phyloP scores from a whole-genome alignment of 208 protist genomes.

The Acanthamoeba castellanii region DNA sequence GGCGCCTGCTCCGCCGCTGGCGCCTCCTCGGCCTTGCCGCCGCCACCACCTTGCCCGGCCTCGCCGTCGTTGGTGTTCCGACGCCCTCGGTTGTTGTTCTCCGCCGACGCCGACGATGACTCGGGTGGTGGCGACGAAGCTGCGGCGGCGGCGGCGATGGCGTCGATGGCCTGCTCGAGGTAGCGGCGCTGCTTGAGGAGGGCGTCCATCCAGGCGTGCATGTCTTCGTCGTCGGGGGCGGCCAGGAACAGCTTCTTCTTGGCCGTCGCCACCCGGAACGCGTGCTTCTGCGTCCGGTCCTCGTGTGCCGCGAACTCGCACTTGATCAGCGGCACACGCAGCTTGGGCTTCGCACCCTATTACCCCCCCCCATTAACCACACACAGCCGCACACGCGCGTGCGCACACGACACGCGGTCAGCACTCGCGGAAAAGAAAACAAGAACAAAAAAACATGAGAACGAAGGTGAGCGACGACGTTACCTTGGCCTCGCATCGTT shows the following conservation, averaged over 20 bases:
- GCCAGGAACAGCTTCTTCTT: constrained; percentile 32
- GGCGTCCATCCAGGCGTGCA: constrained; percentile 23
- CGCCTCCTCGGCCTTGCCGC: too few species aligned
- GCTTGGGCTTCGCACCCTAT: background rate
- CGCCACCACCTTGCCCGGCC: too few species aligned
- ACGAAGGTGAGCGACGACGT: too few species aligned
- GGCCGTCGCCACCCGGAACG: background rate
- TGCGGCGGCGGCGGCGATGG: background rate
- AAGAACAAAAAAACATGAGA: background rate
- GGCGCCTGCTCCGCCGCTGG: background rate
- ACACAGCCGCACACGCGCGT: too few species aligned
- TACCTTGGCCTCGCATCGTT: constrained; percentile 3
- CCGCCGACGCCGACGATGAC: background rate
- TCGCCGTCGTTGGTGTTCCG: background rate
- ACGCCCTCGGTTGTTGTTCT: background rate
- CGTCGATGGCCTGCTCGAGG: background rate
- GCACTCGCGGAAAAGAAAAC: background rate
- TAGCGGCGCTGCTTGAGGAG: constrained; percentile 7
- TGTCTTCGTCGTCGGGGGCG: background rate
- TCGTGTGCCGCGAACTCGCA: constrained; percentile 3
- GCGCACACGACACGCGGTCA: too few species aligned
- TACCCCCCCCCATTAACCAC: too few species aligned
- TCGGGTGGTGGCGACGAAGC: background rate
- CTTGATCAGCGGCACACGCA: constrained; percentile 9
- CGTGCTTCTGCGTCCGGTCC: background rate